These are phyloP conservation scores for Collybiopsis confluens DNA, from an alignment of 768 basidiomycete species.

Conservation along the genomic window DNA sequence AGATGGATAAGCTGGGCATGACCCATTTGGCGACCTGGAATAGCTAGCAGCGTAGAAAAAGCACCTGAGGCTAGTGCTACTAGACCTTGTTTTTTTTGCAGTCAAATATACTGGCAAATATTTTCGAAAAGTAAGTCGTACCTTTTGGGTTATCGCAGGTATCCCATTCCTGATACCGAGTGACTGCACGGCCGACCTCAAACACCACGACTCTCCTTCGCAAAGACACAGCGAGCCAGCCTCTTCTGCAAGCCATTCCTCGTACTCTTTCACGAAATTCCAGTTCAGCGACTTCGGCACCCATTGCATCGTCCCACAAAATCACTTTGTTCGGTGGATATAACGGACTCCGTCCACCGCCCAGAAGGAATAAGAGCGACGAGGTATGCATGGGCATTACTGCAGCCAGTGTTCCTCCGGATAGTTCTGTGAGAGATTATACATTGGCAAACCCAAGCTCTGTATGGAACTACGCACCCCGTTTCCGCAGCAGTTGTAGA, in stretches of 20 bases:
- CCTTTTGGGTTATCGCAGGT: slow-evolving; percentile 86
- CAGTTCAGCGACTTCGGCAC: slow-evolving; percentile 80
- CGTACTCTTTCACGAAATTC: slow-evolving; percentile 85
- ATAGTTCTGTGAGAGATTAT: slow-evolving; percentile 49
- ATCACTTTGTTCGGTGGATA: slow-evolving; percentile 93
- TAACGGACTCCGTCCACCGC: slow-evolving; percentile 82
- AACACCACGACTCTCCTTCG: slow-evolving; percentile 78
- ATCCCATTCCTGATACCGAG: slow-evolving; percentile 74
- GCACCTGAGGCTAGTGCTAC: slow-evolving; percentile 76
- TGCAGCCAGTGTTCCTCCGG: slow-evolving; percentile 72
- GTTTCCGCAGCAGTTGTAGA: slow-evolving; percentile 73
- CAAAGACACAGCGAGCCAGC: slow-evolving; percentile 81
- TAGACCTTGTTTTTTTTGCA: too few species aligned
- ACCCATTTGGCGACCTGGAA: slow-evolving; percentile 81
- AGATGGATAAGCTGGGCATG: slow-evolving; percentile 87
- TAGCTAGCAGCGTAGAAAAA: slow-evolving; percentile 76
- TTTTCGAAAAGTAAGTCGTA: slow-evolving; percentile 26
- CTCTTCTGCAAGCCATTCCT: slow-evolving; percentile 74
- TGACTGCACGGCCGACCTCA: slow-evolving; percentile 57
- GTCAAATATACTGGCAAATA: slow-evolving; percentile 7
- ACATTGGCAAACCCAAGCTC: slow-evolving; percentile 15
- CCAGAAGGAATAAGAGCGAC: slow-evolving; percentile 80
- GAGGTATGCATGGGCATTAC: slow-evolving; percentile 78
- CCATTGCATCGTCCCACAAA: slow-evolving; percentile 78
- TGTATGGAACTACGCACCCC: slow-evolving; percentile 54